Evolutionary conservation across 371 early-diverging fungal genomes (phyloP).

Genomic region (Mucor plumbeus): DNA sequence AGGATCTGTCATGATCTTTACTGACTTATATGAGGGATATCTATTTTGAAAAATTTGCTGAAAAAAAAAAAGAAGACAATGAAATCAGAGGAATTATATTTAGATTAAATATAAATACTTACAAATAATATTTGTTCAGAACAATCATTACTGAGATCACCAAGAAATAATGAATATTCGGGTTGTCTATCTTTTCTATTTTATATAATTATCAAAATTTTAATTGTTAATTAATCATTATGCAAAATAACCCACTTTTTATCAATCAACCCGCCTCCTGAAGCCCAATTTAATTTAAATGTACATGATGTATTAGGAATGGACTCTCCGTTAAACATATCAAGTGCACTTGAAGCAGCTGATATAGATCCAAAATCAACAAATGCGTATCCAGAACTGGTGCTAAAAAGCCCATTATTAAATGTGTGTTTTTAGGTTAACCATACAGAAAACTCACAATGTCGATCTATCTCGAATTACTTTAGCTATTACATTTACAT

Average conservation of each 20-base stretch:
- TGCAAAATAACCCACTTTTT: slow-evolving; percentile 22
- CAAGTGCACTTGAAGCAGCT: slow-evolving; percentile 66
- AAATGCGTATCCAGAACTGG: slow-evolving; percentile 73
- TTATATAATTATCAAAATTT: neutral
- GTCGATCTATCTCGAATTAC: slow-evolving; percentile 82
- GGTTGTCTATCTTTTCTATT: slow-evolving; percentile 49
- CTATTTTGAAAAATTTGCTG: slow-evolving; percentile 54
- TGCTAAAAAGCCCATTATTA: slow-evolving; percentile 5
- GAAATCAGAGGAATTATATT: neutral
- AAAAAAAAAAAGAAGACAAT: neutral
- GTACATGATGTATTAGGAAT: slow-evolving; percentile 76
- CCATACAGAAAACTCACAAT: slow-evolving; percentile 44
- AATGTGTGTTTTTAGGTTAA: neutral
- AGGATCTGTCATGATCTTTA: slow-evolving; percentile 77
- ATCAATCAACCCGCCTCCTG: slow-evolving; percentile 61
- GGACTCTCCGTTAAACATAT: slow-evolving; percentile 66
- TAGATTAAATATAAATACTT: slow-evolving; percentile 20
- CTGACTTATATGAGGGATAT: slow-evolving; percentile 71
- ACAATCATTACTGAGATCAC: slow-evolving; percentile 74
- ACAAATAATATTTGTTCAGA: slow-evolving; percentile 69
- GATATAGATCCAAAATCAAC: slow-evolving; percentile 64
- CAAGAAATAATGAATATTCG: slow-evolving; percentile 80
- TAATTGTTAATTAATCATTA: neutral
- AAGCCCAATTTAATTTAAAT: slow-evolving; percentile 91
- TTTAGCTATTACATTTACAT: slow-evolving; percentile 75